A percentile compares a stretch with the other conserved stretches of the same genome.
phyloP scores from a whole-genome alignment of 2,329 filamentous ascomycete genomes.

The Xylaria sp. region DNA sequence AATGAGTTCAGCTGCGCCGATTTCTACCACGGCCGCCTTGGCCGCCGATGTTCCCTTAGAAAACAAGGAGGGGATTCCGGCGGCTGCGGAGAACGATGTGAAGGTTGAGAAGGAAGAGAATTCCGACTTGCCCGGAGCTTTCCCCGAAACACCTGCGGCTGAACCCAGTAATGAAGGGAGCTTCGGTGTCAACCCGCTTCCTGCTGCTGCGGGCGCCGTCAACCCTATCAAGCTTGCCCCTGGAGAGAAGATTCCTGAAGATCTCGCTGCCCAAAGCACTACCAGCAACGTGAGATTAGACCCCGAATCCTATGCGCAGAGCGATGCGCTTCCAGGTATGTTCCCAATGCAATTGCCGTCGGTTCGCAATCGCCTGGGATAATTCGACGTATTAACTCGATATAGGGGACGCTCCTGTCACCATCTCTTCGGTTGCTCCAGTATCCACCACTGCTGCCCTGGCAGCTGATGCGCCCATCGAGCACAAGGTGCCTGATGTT shows the following conservation, averaged over 20 bases:
- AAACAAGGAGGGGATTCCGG: constrained; percentile 55
- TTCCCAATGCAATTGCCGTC: constrained; percentile 8
- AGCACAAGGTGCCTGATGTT: constrained; percentile 65
- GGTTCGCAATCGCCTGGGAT: constrained; percentile 6
- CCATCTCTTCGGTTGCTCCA: constrained; percentile 54
- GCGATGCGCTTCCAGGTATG: constrained; percentile 68
- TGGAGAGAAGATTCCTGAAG: constrained; percentile 82
- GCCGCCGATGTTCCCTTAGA: constrained; percentile 73
- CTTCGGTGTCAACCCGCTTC: constrained; percentile 70
- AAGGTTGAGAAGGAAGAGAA: constrained; percentile 34
- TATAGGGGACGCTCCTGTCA: constrained; percentile 41
- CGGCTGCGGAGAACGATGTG: constrained; percentile 36
- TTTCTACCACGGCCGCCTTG: constrained; percentile 76
- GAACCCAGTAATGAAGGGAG: constrained; percentile 52
- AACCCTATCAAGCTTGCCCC: constrained; percentile 85
- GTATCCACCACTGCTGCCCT: constrained; percentile 54
- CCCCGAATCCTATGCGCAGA: constrained; percentile 86
- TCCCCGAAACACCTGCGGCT: constrained; percentile 74
- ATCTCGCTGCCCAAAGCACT: constrained; percentile 72
- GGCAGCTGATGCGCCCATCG: constrained; percentile 57
- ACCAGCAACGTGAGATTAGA: constrained; percentile 81
- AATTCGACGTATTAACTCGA: constrained; percentile 25
- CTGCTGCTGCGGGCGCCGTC: constrained; percentile 70
- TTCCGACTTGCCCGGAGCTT: constrained; percentile 71
- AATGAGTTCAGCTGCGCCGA: constrained; percentile 74